A percentile compares a stretch with the other conserved stretches of the same genome.
phyloP scores from a whole-genome alignment of 352 stramenopile species.

The Phytophthora litchii region DNA sequence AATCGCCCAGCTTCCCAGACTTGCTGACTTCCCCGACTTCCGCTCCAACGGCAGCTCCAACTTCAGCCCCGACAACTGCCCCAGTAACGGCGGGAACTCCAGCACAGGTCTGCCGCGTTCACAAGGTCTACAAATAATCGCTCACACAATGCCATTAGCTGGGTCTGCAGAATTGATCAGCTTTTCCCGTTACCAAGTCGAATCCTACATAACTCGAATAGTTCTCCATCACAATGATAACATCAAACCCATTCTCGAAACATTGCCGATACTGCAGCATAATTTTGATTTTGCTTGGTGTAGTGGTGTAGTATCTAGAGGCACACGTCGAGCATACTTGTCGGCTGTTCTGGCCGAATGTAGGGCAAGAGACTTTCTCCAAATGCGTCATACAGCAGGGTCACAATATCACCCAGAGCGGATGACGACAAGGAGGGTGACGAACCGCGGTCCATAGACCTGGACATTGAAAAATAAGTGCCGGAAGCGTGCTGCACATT shows the following conservation, averaged over 20 bases:
- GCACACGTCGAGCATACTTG: slow-evolving; percentile 54
- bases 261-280: slow-evolving; percentile 19
- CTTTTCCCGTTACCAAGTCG: slow-evolving; percentile 3
- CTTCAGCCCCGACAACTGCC: slow-evolving; percentile 2
- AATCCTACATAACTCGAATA: slow-evolving; percentile 1
- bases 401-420: slow-evolving; percentile 55
- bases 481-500: slow-evolving; percentile 69
- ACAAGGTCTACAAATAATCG: slow-evolving; percentile 32
- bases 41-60: slow-evolving; percentile 10
- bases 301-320: slow-evolving; percentile 30
- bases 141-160: not conserved
- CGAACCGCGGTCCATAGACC: slow-evolving; percentile 31
- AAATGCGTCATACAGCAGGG: slow-evolving; percentile 78
- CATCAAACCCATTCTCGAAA: slow-evolving; percentile 14
- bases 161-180: not conserved
- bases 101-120: slow-evolving; percentile 40
- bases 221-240: slow-evolving; percentile 3
- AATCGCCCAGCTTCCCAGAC: slow-evolving; percentile 49
- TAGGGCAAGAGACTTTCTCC: slow-evolving; percentile 81
- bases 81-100: slow-evolving; percentile 4
- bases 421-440: slow-evolving; percentile 40
- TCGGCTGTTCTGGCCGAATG: slow-evolving; percentile 55
- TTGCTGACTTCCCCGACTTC: slow-evolving; percentile 11
- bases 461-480: slow-evolving; percentile 80
- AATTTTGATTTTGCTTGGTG: slow-evolving; percentile 9